Conservation (phyloP, 768 basidiomycete species). For the Pisolithus albus region DNA sequence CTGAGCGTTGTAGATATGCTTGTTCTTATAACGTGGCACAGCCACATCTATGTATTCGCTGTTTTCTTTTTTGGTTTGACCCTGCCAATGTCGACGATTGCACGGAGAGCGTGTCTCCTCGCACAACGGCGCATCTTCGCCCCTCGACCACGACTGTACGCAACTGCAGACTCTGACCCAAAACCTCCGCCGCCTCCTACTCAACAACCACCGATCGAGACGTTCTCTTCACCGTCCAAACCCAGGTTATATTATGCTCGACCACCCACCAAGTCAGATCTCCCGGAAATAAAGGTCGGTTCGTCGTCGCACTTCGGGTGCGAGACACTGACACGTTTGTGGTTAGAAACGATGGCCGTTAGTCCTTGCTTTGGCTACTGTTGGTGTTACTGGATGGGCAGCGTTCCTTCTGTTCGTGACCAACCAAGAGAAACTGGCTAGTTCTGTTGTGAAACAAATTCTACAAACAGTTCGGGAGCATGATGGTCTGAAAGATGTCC, state of each 20-base stretch:
- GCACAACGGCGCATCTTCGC: slow-evolving; percentile 6
- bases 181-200: slow-evolving; percentile 21
- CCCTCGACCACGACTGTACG: slow-evolving; percentile 10
- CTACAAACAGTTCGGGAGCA: slow-evolving; percentile 53
- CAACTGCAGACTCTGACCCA: slow-evolving; percentile 16
- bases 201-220: slow-evolving; percentile 28
- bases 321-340: background rate
- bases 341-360: slow-evolving; percentile 49
- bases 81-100: slow-evolving; percentile 11
- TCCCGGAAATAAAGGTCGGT: slow-evolving; percentile 37
- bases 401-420: slow-evolving; percentile 63
- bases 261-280: slow-evolving; percentile 31
- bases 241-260: slow-evolving; percentile 41
- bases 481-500: slow-evolving; percentile 38
- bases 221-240: slow-evolving; percentile 38
- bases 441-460: slow-evolving; percentile 65
- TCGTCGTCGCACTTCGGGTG: background rate
- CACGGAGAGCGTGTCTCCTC: slow-evolving; percentile 7
- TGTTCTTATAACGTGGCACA: background rate
- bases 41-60: background rate
- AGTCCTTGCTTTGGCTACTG: slow-evolving; percentile 39
- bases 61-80: background rate
- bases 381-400: slow-evolving; percentile 59
- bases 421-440: slow-evolving; percentile 73
- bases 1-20: background rate